Base-by-base conservation (phyloP, 1,284 basidiomycete genomes). In the Naganishia sp. region DNA sequence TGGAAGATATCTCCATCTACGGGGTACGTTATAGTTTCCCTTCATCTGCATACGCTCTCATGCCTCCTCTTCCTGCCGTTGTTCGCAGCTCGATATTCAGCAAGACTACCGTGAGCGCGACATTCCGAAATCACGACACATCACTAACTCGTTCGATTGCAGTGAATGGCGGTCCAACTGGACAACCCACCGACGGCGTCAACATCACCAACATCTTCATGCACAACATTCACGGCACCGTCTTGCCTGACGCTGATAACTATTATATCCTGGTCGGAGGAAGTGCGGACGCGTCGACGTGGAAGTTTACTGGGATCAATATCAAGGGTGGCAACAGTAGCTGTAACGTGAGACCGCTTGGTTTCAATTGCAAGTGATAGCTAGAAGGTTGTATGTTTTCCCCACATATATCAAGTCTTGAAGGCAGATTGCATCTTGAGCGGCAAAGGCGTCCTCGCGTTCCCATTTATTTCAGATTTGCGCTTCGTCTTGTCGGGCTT, bases 1-100 rank as follows among this genome's bases (percentile, higher is more conserved):
- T 69, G n/a, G 66, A 67, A n/a, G 64, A 65, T 25, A 68, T 68
- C 25, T 70, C 57, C 46, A 68, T 68, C 41, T 72, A 71, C 47
- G 73, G 72, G 31, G 70, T 72, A 57, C 23, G 63, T 52, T 1
- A 18, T 7, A 18, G 9, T 25, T 28, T 21, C 4, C n/a, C 3
- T 42, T 4, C 18, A 4, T 10, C 41, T 32, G 18, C 2, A 50
- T 6, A 50, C 11, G 6, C n/a, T 21, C 15, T 51, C 28, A 39
- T 10, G 41, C 13, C 17, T 46, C 18, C 31, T 32, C n/a, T 54
- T 35, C 2, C n/a, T 11, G 28, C 50, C 6, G 7, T 13, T 28
- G 28, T 41, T 6, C 9, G 18, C 43, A 64, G 62, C 39, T 64
- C 17, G 62, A 55, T 39, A 64, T 64, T 31, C 62, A 64, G 52